Conservation (phyloP, 2,329 filamentous ascomycete genomes). For the Sordariomycetes sp. region DNA sequence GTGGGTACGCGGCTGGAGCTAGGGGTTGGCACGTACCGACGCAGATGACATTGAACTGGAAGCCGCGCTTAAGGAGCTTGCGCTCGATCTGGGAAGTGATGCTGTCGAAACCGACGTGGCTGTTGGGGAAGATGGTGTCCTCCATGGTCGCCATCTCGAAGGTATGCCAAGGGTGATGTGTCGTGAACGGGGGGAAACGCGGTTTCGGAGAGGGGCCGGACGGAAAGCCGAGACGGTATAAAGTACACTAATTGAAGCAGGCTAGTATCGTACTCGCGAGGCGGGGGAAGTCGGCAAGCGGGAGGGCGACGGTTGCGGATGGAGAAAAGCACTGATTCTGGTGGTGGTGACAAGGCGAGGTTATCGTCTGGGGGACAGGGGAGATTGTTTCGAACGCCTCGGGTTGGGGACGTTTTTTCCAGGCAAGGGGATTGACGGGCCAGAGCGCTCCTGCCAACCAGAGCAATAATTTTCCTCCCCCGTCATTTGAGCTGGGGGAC, state of each 20-base stretch:
- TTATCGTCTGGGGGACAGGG: constrained; percentile 1
- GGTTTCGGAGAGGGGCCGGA: neutral
- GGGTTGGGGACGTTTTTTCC: constrained; percentile 3
- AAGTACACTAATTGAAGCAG: neutral
- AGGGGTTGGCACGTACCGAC: constrained; percentile 59
- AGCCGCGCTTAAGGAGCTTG: constrained; percentile 98
- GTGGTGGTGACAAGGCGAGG: constrained; percentile 3
- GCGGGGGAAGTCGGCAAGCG: neutral
- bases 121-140: constrained; percentile 72
- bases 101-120: constrained; percentile 99
- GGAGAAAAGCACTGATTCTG: neutral
- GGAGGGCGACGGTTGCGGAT: neutral
- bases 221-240: neutral
- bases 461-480: constrained; percentile 6
- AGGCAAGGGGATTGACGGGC: constrained; percentile 1
- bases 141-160: constrained; percentile 45
- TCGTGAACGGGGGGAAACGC: neutral
- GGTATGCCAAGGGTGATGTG: neutral
- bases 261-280: neutral
- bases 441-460: constrained; percentile 3
- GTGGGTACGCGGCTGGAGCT: neutral
- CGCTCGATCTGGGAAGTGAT: constrained; percentile 99
- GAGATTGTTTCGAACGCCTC: constrained; percentile 4
- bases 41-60: constrained; percentile 99
- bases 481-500: constrained; percentile 3